Base-by-base conservation (phyloP, 768 basidiomycete genomes). In the Crucibulum laeve region DNA sequence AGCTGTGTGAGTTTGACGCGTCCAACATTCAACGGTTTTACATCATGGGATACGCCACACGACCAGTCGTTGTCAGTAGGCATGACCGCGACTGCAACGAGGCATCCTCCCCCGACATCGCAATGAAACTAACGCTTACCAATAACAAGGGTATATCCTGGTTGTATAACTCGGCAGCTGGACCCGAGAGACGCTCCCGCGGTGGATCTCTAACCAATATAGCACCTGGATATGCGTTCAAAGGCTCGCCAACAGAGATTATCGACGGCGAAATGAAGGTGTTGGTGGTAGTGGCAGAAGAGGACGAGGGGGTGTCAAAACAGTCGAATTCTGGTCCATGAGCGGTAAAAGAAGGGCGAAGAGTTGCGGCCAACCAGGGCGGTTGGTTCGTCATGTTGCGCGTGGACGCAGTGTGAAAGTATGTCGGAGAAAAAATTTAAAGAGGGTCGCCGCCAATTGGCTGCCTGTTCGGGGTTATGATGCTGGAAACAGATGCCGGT, bases 161-260 rank as follows among this genome's bases (percentile, higher is more conserved):
- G 34, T 48, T 37, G n/a, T 47, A 51, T 45, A 46, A 39, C 17
- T 47, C 54, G 42, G 48, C 42, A 22, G 40, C 25, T 13, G 48
- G 40, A 15, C 45, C 53, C 33, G 53, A 51, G 32, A 61, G 60
- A 11, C 52, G 54, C 40, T 60, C 55, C 40, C 60, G 54, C 4
- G 62, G 61, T 18, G 65, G 59, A 44, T 63, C 56, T 50, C 62
- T 55, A 25, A 65, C 60, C 18, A 60, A 38, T 34, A 59, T 44
- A 25, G 41, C 42, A 15, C 42, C 40, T 21, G 22, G 44, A 8
- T 28, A n/a, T 17, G 17, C n/a, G 24, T 13, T 19, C 21, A 38
- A 11, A 22, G 18, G n/a, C 13, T 32, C 30, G 30, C 15, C 30
- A 13, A 13, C 30, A 11, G 30, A 32, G 30, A 11, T 32, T 32